A percentile compares a stretch with the other conserved stretches of the same genome.
Evolutionary conservation across 768 basidiomycete species (phyloP).

Genomic region (Boletus sp.): DNA sequence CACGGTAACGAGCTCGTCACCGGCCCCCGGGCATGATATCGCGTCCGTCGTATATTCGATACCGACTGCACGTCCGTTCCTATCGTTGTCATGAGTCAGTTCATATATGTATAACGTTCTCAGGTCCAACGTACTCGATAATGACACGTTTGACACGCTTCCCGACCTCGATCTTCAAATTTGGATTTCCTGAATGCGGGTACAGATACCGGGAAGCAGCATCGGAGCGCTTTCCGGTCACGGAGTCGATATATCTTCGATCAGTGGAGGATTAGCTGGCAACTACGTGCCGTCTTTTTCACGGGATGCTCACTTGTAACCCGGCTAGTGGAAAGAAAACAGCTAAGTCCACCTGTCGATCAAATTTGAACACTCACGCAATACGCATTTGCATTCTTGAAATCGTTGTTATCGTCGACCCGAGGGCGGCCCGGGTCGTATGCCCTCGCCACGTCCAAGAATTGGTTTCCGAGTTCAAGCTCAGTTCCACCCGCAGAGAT

Average conservation of each 20-base stretch:
- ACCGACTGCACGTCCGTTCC: conserved; percentile 36
- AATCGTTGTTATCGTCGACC: conserved; percentile 47
- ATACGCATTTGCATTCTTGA: conserved; percentile 31
- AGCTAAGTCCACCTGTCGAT: not conserved
- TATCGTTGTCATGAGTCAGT: conserved; percentile 2
- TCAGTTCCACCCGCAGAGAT: conserved; percentile 12
- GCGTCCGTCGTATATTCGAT: conserved; percentile 35
- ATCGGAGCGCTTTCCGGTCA: conserved; percentile 35
- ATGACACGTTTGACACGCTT: conserved; percentile 12
- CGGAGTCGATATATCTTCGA: conserved; percentile 49
- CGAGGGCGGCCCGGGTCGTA: conserved; percentile 48
- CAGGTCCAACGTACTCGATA: not conserved
- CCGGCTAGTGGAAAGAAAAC: conserved; percentile 4
- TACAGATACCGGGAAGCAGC: conserved; percentile 38
- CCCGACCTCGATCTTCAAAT: conserved; percentile 32
- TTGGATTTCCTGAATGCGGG: conserved; percentile 26
- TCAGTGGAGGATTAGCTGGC: not conserved
- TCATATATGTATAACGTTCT: too few relatives aligned
- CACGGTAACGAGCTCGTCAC: conserved; percentile 11
- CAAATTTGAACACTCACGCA: conserved; percentile 14
- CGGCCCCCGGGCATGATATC: conserved; percentile 16
- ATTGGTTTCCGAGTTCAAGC: conserved; percentile 35
- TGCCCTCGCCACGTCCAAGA: conserved; percentile 41
- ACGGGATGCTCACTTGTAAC: conserved; percentile 12
- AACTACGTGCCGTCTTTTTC: too few relatives aligned